These are phyloP conservation scores for Iris pallida DNA, from an alignment of 116 monocot genomes.

Conservation along the genomic window DNA sequence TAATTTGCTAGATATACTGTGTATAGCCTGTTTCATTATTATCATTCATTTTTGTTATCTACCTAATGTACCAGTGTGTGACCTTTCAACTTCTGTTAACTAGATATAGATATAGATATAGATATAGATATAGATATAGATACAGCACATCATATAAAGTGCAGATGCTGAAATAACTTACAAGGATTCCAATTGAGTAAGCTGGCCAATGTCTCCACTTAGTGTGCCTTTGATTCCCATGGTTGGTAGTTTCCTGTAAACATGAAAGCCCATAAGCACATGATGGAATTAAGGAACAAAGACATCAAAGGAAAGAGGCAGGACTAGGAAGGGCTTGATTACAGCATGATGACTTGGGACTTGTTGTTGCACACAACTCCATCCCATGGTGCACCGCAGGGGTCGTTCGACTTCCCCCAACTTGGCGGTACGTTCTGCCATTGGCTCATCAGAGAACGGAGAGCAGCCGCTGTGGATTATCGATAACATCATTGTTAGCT, in stretches of 20 bases:
- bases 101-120: background rate
- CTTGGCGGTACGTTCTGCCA: constrained; percentile 41
- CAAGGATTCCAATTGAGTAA: constrained; percentile 46
- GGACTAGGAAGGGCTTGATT: background rate
- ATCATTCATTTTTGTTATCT: too few relatives aligned
- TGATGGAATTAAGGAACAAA: background rate
- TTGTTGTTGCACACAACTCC: constrained; percentile 32
- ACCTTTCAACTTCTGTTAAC: background rate
- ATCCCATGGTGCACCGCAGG: constrained; percentile 41
- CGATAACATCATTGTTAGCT: background rate
- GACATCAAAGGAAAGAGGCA: background rate
- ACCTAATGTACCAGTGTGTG: too few relatives aligned
- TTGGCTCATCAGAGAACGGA: constrained; percentile 26
- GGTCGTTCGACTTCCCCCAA: constrained; percentile 38
- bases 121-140: background rate
- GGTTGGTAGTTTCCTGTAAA: constrained; percentile 47
- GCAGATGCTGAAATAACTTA: constrained; percentile 23
- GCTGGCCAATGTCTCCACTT: constrained; percentile 49
- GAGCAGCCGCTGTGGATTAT: constrained; percentile 27
- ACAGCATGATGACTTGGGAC: constrained; percentile 28
- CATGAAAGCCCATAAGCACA: background rate
- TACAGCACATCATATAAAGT: background rate
- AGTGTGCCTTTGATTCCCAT: constrained; percentile 63
- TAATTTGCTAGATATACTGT: too few relatives aligned
- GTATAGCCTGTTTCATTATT: too few relatives aligned